Evolutionary conservation across 768 basidiomycete genomes (phyloP).

Genomic region (Paxillus ammoniavirescens): DNA sequence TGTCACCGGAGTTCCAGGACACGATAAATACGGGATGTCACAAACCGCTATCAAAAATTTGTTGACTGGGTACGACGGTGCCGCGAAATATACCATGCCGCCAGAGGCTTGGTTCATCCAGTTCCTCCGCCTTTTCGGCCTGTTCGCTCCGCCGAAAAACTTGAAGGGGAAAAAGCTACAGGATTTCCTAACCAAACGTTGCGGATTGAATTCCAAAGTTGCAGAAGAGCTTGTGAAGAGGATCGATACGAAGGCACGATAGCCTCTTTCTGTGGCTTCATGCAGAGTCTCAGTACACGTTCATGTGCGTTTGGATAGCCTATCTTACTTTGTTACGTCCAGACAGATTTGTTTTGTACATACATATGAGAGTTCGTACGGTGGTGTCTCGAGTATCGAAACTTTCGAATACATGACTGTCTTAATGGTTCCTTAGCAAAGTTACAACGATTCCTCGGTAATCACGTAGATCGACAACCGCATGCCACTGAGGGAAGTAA

Average conservation of each 20-base stretch:
- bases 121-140: not conserved
- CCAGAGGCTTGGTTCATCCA: not conserved
- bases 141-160: not conserved
- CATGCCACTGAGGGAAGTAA: too few species aligned
- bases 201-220: not conserved
- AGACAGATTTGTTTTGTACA: too few species aligned
- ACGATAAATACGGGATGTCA: not conserved
- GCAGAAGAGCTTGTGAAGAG: not conserved
- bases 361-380: too few species aligned
- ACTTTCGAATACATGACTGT: too few species aligned
- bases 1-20: not conserved
- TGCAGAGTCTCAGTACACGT: too few species aligned
- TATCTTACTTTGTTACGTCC: too few species aligned
- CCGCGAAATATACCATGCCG: constrained; percentile 2
- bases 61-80: not conserved
- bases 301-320: too few species aligned
- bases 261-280: too few species aligned
- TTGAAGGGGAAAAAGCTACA: not conserved
- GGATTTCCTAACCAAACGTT: not conserved
- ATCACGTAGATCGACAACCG: too few species aligned
- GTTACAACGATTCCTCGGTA: not conserved
- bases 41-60: not conserved
- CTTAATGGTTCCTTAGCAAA: too few species aligned
- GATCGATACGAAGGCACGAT: not conserved
- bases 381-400: too few species aligned